Evolutionary conservation across 768 basidiomycete species (phyloP), one percentile per base, ranked within the genome.

Genomic region (Kwoniella botswanensis): DNA sequence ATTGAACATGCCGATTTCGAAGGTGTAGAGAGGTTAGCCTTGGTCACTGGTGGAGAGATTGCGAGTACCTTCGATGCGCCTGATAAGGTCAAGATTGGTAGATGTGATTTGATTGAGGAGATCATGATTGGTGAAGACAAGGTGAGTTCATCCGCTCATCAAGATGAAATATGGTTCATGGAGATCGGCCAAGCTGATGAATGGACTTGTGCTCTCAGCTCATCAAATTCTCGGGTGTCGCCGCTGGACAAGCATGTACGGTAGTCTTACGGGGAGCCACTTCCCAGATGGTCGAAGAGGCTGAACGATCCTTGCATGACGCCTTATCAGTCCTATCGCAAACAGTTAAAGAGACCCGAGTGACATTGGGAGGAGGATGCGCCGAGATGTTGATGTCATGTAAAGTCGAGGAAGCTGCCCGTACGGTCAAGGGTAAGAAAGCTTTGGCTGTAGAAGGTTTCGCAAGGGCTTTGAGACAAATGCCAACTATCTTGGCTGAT

Each of bases 1-100:
- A 98, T 98, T 74, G 97, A 98, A 81, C 97, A 99, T 78, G 97
- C 96, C 15, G 97, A 99, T 81, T 98, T 99, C 78, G 97, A 99
- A 83, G 97, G 97, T 68, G 97, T 99, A 13, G 97, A 99, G 84
- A 88, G 97, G 21, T 82, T 99, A 58, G 94, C 94, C 2, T 88
- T 99, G 4, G 97, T 99, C 42, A 98, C 95, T 13, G 97, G 97
- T 7, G 97, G 97, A 29, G 97, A 99, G 85, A 98, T 99, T 72
- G 92, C 93, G 0, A 92, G 91, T 75, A 97, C 96, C 0, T 99
- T 98, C 78, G 96, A 96, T 63, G 87, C 91, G 52, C 93, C 95
- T 0, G 93, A 95, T 77, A 88, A 92, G 29, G 93, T 98, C 68
- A 94, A 93, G 82, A 89, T 99, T 13, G 97, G 97, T 6, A 87